Base-by-base conservation (phyloP, 352 stramenopile species). In the Halophytophthora batemanensis region DNA sequence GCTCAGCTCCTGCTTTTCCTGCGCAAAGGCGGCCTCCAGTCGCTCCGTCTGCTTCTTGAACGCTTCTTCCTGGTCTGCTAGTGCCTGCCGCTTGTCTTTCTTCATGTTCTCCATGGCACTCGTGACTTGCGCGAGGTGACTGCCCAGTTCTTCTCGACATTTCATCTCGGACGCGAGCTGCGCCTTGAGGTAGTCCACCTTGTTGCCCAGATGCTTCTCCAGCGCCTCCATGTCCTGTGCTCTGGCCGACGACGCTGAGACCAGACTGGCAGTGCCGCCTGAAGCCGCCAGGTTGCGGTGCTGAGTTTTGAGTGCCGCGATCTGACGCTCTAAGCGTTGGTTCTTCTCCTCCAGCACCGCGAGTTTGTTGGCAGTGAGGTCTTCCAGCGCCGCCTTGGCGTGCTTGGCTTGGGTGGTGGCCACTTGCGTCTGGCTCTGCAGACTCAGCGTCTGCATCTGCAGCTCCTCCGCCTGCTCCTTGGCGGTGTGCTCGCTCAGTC, bases 141-240 rank as follows among this genome's bases (percentile, higher is more conserved):
- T 69, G 0, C 82, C 82, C 3, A 94, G 64, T 45, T 94, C 84
- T 54, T 94, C 82, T 53, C 90, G 91, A 47, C 84, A 93, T 44
- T 85, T 87, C 65, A 91, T 90, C 47, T 94, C 84, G 0, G 82
- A 93, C 25, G 79, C 67, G 1, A 94, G 53, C 46, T 93, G 82
- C 0, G 82, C 82, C 50, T 93, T 90, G 13, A 94, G 53, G 45
- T 94, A 93, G 33, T 91, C 80, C 14, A 94, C 67, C 40, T 93
- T 92, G 59, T 92, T 86, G 46, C 59, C 71, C 4, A 87, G 57
- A 14, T 87, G 65, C n/a, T 89, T 92, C 46, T 91, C 76, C 33
- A 89, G 50, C 0, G 80, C 75, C 21, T 77, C 69, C 3, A 64
- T 71, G 38, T 72, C 69, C 12, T 61, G 51, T 4, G 59, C 19